Base-by-base conservation (phyloP, 2,329 filamentous ascomycete genomes). In the Colletotrichum trifolii region DNA sequence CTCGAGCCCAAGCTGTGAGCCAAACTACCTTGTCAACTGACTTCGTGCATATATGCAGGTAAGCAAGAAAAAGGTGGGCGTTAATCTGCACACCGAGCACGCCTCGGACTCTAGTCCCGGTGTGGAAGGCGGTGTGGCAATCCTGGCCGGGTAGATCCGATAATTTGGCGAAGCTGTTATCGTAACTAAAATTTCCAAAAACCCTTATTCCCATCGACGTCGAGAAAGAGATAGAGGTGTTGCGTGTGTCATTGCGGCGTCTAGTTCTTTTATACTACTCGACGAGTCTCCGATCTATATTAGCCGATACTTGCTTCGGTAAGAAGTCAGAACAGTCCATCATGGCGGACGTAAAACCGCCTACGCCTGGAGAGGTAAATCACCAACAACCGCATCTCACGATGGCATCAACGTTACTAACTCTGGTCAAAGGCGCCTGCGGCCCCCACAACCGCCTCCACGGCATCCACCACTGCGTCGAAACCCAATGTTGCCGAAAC, bases 341-440 rank as follows among this genome's bases (percentile, higher is more conserved):
- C 12, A 68, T 68, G 67, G 69, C 72, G n/a, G 71, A 73, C 55
- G 52, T 69, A 5, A 71, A 73, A 34, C 66, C 69, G 38, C 59
- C 67, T 45, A 57, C 64, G 38, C 63, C 62, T 39, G 48, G 70
- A 25, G 68, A 71, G 66, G 67, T 64, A 42, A n/a, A 46, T 54
- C 45, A 43, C n/a, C 13, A 45, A 25, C 48, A 43, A 25, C 15
- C 13, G 11, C 45, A 36, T 57, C 43, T 5, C 17, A 8, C 12
- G 8, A 33, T 48, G 34, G 36, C 34, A 42, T 45, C 39, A 39
- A 34, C 62, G 17, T 11, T 60, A 67, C 60, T 67, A 25, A 67
- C 54, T 6, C 45, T 8, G 15, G 58, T 33, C 12, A 60, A 33
- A 62, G 68, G 52, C 59, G 52, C 34, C 50, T 54, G 33, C 56